Evolutionary conservation across 2,329 filamentous ascomycete species (phyloP), one percentile per base, ranked within the genome.

Genomic region (Nannizzia gypsea): DNA sequence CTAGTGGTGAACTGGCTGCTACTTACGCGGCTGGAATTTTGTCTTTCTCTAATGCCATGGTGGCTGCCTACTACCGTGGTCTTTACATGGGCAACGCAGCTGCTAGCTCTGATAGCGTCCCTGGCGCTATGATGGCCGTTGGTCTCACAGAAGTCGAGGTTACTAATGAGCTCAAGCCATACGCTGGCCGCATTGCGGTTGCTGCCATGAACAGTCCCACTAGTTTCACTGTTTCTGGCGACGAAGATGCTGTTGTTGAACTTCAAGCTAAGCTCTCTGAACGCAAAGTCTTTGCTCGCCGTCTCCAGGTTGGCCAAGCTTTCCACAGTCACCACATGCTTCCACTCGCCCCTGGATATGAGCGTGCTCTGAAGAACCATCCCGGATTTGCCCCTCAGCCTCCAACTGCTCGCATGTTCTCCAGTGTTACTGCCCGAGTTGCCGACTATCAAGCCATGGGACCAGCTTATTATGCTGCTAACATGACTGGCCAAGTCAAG

Each of bases 1-100:
- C 68, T 44, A 67, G 75, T 1, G 74, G 74, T 1, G 74, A 76
- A 61, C 73, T 73, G 62, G 69, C 73, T 3, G 73, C 74, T 1
- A 59, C 76, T 0, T 68, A 69, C 44, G 67, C 68, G 5, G 68
- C 73, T 2, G 73, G 72, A n/a, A 68, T 75, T 0, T 59, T 76
- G 2, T 69, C 71, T 4, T 59, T 59, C 38, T 36, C 58, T 22
- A 59, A 59, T 44, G 80, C 82, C 24, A 58, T 58, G 56, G 40
- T 58, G n/a, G 56, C 56, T 34, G 58, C 58, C 24, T 60, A 60
- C 38, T 56, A 60, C 58, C 58, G 58, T 44, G 58, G 58, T 60
- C 52, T 56, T 13, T 60, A 56, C 31, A 60, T 56, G 48, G 48
- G 36, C 20, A 60, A 60, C 11, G 58, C 28, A 4, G 58, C 52